phyloP scores from a whole-genome alignment of 2,329 filamentous ascomycete genomes.

The Pyrenophora tritici-repentis region DNA sequence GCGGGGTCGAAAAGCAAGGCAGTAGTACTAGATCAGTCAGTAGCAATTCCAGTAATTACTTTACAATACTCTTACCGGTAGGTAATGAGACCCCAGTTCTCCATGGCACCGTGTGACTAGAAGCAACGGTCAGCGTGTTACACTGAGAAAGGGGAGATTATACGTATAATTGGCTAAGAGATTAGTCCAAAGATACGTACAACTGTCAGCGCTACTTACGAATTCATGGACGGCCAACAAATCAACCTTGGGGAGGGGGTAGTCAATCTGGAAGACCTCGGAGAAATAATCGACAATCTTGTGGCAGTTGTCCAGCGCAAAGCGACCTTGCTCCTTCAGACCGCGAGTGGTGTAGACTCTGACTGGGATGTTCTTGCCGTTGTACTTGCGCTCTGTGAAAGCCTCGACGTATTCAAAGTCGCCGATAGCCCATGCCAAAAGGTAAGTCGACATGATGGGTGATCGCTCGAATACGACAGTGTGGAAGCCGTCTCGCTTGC shows the following conservation, averaged over 20 bases:
- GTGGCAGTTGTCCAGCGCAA: constrained; percentile 87
- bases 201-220: constrained; percentile 55
- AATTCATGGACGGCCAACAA: constrained; percentile 97
- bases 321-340: constrained; percentile 88
- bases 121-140: constrained; percentile 49
- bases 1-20: constrained; percentile 95
- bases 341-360: constrained; percentile 94
- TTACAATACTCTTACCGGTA: constrained; percentile 63
- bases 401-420: constrained; percentile 97
- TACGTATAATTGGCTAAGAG: constrained; percentile 51
- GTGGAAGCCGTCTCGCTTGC: constrained; percentile 71
- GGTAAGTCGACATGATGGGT: constrained; percentile 93
- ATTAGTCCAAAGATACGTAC: constrained; percentile 26
- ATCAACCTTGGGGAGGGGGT: constrained; percentile 91
- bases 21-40: constrained; percentile 63
- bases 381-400: constrained; percentile 86
- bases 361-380: constrained; percentile 87
- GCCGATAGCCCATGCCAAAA: constrained; percentile 92
- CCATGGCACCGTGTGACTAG: constrained; percentile 81
- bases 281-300: constrained; percentile 97
- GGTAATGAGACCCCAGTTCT: constrained; percentile 97
- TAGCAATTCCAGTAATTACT: neutral
- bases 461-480: constrained; percentile 89
- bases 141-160: constrained; percentile 14
- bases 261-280: constrained; percentile 86